phyloP scores from a whole-genome alignment of 306 rosid species.

The Comarum palustre region DNA sequence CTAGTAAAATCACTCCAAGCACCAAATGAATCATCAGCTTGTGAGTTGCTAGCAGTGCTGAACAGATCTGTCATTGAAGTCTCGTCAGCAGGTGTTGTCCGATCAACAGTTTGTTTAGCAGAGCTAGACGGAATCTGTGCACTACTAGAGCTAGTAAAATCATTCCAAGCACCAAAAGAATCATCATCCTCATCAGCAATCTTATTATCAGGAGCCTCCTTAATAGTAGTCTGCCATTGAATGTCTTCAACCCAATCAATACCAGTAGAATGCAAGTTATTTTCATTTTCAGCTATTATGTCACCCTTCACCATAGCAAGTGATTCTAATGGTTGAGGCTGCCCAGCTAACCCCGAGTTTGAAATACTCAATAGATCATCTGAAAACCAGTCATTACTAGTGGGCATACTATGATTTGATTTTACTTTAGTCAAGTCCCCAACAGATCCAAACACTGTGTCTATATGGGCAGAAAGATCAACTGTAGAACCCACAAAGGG shows the following conservation, averaged over 20 bases:
- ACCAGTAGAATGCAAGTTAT: constrained; percentile 30
- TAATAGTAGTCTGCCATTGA: constrained; percentile 38
- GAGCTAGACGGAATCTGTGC: constrained; percentile 40
- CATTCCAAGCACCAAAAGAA: constrained; percentile 63
- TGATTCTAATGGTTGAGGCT: constrained; percentile 41
- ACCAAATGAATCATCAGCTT: constrained; percentile 42
- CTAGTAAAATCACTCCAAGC: constrained; percentile 57
- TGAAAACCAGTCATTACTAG: constrained; percentile 50
- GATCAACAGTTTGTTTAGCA: constrained; percentile 34
- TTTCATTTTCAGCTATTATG: constrained; percentile 29
- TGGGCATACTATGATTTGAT: constrained; percentile 33
- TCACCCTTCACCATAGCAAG: constrained; percentile 29
- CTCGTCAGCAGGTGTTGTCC: constrained; percentile 31
- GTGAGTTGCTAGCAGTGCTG: constrained; percentile 34
- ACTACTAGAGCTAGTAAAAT: constrained; percentile 44
- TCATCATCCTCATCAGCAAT: constrained; percentile 30
- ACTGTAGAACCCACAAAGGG: constrained; percentile 40
- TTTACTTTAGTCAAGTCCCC: constrained; percentile 35
- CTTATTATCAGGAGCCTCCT: constrained; percentile 33
- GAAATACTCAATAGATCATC: constrained; percentile 51
- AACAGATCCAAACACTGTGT: constrained; percentile 38
- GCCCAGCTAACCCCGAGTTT: constrained; percentile 31
- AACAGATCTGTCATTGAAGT: constrained; percentile 41
- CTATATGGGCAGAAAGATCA: constrained; percentile 37
- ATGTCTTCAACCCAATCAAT: constrained; percentile 53